These are phyloP conservation scores for Kazachstania kunashirensis DNA, from an alignment of 805 yeast species.

Conservation along the genomic window DNA sequence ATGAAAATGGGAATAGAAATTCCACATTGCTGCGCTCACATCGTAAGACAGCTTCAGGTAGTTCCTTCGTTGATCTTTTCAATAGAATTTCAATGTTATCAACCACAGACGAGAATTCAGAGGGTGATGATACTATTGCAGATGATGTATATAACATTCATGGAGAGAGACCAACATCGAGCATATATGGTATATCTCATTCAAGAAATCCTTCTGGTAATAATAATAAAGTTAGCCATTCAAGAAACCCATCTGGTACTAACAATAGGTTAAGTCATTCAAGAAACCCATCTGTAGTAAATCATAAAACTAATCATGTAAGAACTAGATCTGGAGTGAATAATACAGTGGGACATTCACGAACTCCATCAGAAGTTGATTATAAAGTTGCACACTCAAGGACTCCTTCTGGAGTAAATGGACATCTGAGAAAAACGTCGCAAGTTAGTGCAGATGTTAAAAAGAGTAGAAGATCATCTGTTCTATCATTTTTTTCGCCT, in stretches of 20 bases:
- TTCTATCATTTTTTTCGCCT: conserved; percentile 41
- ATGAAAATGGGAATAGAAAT: conserved; percentile 1
- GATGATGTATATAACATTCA: not conserved
- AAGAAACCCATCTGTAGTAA: conserved; percentile 1
- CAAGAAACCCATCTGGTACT: conserved; percentile 15
- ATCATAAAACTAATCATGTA: not conserved
- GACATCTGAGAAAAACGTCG: conserved; percentile 7
- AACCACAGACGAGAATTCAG: conserved; percentile 6
- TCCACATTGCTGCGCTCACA: conserved; percentile 11
- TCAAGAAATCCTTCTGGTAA: conserved; percentile 7
- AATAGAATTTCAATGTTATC: conserved; percentile 26
- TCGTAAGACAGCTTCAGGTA: conserved; percentile 25
- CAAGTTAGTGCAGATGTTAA: conserved; percentile 18
- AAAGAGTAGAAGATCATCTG: conserved; percentile 50
- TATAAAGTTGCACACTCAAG: not conserved
- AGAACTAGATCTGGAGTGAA: not conserved
- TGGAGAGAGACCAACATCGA: conserved; percentile 33
- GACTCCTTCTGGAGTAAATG: not conserved
- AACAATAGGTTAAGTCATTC: not conserved
- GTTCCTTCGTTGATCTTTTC: conserved; percentile 30
- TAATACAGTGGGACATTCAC: conserved; percentile 1
- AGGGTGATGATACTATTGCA: not conserved
- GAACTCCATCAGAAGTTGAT: conserved; percentile 2
- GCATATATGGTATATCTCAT: conserved; percentile 13
- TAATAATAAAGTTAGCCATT: conserved; percentile 7